A percentile compares a stretch with the other conserved stretches of the same genome.
phyloP scores from a whole-genome alignment of 2,329 filamentous ascomycete species.

The Leptographium lundbergii region DNA sequence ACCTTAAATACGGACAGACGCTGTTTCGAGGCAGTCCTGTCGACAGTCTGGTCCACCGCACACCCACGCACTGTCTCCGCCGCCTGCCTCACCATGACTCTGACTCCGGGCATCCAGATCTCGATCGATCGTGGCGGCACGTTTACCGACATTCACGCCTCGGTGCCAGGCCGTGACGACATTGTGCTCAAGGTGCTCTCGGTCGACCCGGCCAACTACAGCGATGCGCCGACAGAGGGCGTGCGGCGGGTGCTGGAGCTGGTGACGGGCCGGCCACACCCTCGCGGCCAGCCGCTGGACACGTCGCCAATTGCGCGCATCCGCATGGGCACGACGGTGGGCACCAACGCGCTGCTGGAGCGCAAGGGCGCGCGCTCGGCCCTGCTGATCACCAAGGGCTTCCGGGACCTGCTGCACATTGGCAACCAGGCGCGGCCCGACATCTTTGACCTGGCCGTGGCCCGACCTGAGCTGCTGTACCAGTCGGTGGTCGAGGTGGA shows the following conservation, averaged over 20 bases:
- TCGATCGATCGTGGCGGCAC: slow-evolving; percentile 75
- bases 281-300: slow-evolving; percentile 66
- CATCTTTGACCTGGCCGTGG: slow-evolving; percentile 83
- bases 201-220: slow-evolving; percentile 78
- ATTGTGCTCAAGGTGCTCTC: slow-evolving; percentile 44
- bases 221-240: slow-evolving; percentile 81
- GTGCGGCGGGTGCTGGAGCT: slow-evolving; percentile 75
- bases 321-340: slow-evolving; percentile 91
- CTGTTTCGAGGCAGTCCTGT: not conserved
- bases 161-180: slow-evolving; percentile 44
- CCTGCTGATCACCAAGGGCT: slow-evolving; percentile 76
- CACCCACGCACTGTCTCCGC: not conserved
- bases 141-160: slow-evolving; percentile 68
- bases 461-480: slow-evolving; percentile 78
- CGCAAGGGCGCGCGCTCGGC: slow-evolving; percentile 83
- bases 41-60: not conserved
- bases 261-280: slow-evolving; percentile 64
- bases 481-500: slow-evolving; percentile 78
- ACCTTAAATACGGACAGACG: not conserved
- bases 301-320: slow-evolving; percentile 79
- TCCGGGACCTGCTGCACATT: slow-evolving; percentile 77
- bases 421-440: slow-evolving; percentile 82
- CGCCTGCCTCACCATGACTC: not conserved
- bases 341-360: slow-evolving; percentile 83
- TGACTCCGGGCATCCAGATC: slow-evolving; percentile 26